Conservation (phyloP, 2,329 filamentous ascomycete species). For the Apiospora phragmitis region DNA sequence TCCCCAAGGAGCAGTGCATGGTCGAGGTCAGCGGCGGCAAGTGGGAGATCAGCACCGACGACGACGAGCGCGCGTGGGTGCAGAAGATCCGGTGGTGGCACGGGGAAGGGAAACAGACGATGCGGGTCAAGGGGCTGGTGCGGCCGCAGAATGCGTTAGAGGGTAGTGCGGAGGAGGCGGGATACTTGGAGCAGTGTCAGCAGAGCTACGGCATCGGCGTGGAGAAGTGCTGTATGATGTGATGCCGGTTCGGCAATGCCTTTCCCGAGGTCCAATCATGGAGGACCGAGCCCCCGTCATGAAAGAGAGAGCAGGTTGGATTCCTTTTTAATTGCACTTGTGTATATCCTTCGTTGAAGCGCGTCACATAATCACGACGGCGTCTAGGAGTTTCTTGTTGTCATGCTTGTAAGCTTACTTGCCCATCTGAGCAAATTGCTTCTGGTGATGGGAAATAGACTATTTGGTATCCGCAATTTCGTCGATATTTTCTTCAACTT, state of each 20-base stretch:
- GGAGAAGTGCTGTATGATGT: conserved; percentile 56
- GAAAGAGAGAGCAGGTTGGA: not conserved
- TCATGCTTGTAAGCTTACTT: not conserved
- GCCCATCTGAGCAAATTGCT: not conserved
- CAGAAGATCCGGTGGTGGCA: conserved; percentile 94
- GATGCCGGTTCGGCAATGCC: conserved; percentile 15
- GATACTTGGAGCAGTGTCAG: conserved; percentile 73
- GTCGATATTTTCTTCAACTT: not conserved
- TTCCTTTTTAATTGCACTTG: not conserved
- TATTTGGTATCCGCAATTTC: not conserved
- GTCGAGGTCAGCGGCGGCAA: conserved; percentile 83
- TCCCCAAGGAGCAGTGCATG: conserved; percentile 70
- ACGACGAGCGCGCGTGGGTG: conserved; percentile 66
- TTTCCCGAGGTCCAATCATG: no score
- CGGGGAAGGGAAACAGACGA: conserved; percentile 75
- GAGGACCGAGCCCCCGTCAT: no score
- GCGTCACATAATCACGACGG: not conserved
- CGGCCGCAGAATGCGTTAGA: conserved; percentile 59
- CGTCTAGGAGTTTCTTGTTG: not conserved
- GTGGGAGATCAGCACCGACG: conserved; percentile 80
- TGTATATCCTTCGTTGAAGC: not conserved
- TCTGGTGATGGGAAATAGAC: not conserved
- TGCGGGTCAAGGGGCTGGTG: conserved; percentile 75
- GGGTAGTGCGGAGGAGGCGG: conserved; percentile 68
- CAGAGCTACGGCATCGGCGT: conserved; percentile 46